Evolutionary conservation across 1,284 basidiomycete genomes (phyloP).

Genomic region (Schizophyllum commune): DNA sequence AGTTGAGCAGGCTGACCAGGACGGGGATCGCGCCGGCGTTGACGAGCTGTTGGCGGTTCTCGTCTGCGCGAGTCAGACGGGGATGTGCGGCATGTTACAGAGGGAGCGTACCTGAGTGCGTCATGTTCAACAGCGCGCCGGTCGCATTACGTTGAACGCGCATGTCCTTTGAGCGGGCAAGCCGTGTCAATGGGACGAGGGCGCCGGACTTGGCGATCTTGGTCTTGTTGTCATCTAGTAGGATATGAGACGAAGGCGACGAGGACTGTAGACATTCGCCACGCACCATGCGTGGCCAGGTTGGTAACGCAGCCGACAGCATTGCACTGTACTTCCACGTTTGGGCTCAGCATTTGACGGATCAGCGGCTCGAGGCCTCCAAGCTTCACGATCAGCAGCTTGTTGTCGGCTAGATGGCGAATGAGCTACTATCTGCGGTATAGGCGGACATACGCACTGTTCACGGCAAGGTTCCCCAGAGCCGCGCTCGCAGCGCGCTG

Average conservation of each 20-base stretch:
- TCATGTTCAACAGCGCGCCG: constrained; percentile 98
- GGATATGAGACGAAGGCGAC: constrained; percentile 5
- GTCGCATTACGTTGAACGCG: constrained; percentile 98
- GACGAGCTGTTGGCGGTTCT: constrained; percentile 98
- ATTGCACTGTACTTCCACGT: constrained; percentile 99
- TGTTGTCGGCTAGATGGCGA: constrained; percentile 81
- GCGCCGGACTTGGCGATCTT: constrained; percentile 99
- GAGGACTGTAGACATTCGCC: constrained; percentile 4
- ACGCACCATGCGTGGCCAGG: constrained; percentile 91
- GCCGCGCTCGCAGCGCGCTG: constrained; percentile 98
- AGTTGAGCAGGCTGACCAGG: constrained; percentile 90
- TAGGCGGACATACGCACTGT: constrained; percentile 58
- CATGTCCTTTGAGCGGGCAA: constrained; percentile 99
- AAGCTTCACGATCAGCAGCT: constrained; percentile 96
- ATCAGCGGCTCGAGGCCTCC: constrained; percentile 98
- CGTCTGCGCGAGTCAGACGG: constrained; percentile 48
- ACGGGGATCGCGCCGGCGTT: constrained; percentile 99
- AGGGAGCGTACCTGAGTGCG: constrained; percentile 76
- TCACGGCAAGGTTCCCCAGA: constrained; percentile 97
- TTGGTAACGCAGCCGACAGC: constrained; percentile 99
- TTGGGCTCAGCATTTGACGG: constrained; percentile 97
- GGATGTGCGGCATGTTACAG: constrained; percentile 1
- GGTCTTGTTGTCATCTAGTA: constrained; percentile 95
- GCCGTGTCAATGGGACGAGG: constrained; percentile 89
- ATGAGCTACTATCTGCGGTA: constrained; percentile 11